Conservation (phyloP, 345 rosid species). For the Cardamine occulta region DNA sequence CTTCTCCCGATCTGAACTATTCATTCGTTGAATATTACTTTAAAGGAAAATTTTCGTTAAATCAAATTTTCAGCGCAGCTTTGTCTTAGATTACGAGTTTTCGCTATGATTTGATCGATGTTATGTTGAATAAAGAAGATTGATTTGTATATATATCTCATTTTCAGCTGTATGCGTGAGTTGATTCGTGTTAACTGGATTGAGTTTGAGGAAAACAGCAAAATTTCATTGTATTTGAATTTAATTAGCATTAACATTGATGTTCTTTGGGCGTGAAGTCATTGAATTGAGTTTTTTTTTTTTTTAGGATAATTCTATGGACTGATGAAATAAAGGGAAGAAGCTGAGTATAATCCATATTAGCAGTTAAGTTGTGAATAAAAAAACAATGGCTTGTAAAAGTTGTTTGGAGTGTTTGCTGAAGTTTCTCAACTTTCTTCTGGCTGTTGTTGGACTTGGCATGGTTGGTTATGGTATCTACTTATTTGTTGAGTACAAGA, state of each 20-base stretch:
- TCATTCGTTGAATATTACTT: background rate
- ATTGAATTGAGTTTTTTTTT: background rate
- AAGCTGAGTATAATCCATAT: conserved; percentile 18
- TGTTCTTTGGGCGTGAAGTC: background rate
- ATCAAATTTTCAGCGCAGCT: background rate
- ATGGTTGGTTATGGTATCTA: conserved; percentile 97
- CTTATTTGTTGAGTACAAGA: conserved; percentile 77
- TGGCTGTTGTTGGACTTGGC: conserved; percentile 78
- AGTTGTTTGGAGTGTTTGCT: conserved; percentile 80
- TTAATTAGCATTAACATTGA: background rate
- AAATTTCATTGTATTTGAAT: background rate
- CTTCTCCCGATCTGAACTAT: conserved; percentile 22
- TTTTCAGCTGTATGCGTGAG: background rate
- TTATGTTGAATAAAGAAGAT: background rate
- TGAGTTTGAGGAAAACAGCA: background rate
- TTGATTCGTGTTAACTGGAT: conserved; percentile 6
- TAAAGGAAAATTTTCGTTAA: background rate
- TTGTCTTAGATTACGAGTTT: background rate
- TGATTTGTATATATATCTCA: background rate
- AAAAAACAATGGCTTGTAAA: conserved; percentile 73
- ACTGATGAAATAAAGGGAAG: conserved; percentile 46
- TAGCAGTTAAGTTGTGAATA: conserved; percentile 4
- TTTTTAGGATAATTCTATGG: conserved; percentile 32
- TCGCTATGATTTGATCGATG: background rate
- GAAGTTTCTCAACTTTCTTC: conserved; percentile 79